Percentiles rank a stretch among this genome's conserved stretches.
phyloP scores from a whole-genome alignment of 2,329 filamentous ascomycete genomes.

The Tolypocladium tropicale region DNA sequence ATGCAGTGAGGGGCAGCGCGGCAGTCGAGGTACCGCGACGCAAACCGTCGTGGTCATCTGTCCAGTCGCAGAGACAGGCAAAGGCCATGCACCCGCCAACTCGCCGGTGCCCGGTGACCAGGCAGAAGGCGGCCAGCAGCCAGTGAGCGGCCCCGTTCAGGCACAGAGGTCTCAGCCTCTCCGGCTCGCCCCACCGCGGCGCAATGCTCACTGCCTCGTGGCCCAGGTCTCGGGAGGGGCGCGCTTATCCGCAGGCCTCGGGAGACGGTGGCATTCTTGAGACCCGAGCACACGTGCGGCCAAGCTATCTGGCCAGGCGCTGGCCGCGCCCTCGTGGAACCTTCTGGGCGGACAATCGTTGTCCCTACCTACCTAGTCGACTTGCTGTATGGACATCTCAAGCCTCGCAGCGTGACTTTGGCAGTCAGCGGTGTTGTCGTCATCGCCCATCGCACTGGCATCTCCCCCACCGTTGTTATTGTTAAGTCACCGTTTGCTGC shows the following conservation, averaged over 20 bases:
- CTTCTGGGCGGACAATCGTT: no score
- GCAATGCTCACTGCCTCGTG: not conserved
- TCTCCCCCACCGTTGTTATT: no score
- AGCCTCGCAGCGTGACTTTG: no score
- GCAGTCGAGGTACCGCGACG: not conserved
- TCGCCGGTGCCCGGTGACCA: not conserved
- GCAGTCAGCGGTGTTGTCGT: no score
- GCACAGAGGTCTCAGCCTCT: not conserved
- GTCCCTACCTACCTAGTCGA: no score
- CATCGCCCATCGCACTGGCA: no score
- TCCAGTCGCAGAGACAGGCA: not conserved
- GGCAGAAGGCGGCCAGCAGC: not conserved
- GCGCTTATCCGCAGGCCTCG: not conserved
- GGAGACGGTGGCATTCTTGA: not conserved
- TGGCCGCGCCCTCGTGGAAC: no score
- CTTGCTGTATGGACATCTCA: no score
- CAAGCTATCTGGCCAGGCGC: no score
- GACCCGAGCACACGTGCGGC: not conserved
- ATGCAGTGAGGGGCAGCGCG: not conserved
- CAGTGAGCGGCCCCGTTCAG: not conserved
- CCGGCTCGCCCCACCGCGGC: not conserved
- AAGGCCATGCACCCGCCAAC: not conserved
- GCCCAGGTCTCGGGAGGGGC: not conserved
- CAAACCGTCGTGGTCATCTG: not conserved
- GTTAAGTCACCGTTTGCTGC: no score